phyloP scores from a whole-genome alignment of 306 rosid species.

The Carpinus fangiana region DNA sequence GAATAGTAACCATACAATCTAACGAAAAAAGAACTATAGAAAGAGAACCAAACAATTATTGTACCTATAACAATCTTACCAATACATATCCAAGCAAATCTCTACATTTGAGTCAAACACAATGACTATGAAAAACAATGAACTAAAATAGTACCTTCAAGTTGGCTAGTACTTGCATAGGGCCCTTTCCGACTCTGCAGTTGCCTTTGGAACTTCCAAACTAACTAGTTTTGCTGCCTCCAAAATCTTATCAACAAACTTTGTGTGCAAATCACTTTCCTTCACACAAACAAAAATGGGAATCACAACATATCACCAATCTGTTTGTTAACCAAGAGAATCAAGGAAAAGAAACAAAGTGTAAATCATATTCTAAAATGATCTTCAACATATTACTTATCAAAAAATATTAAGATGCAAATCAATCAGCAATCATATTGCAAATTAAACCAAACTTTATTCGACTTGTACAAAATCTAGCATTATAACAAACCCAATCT shows the following conservation, averaged over 20 bases:
- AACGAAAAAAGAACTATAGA: neutral
- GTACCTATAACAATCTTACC: neutral
- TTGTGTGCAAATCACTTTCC: slow-evolving; percentile 95
- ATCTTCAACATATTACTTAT: too few species aligned
- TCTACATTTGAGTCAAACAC: neutral
- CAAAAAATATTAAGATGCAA: too few species aligned
- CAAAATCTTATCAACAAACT: slow-evolving; percentile 72
- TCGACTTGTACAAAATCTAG: neutral
- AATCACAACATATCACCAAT: slow-evolving; percentile 12
- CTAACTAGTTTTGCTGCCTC: slow-evolving; percentile 75
- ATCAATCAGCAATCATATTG: too few species aligned
- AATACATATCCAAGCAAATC: neutral
- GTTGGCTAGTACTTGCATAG: slow-evolving; percentile 41
- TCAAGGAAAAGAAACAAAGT: neutral
- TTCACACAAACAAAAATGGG: slow-evolving; percentile 22
- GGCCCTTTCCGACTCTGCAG: slow-evolving; percentile 30
- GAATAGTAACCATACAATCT: neutral
- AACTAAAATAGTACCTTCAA: slow-evolving; percentile 50
- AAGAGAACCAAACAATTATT: neutral
- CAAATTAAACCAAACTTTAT: too few species aligned
- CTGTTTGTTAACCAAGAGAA: neutral
- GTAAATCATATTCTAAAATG: too few species aligned
- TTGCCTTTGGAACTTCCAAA: slow-evolving; percentile 71
- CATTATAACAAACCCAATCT: neutral
- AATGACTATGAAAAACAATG: neutral